Percentiles rank a stretch among this genome's conserved stretches.
Evolutionary conservation across 106 monocot genomes (phyloP).

Genomic region (Posidonia australis): DNA sequence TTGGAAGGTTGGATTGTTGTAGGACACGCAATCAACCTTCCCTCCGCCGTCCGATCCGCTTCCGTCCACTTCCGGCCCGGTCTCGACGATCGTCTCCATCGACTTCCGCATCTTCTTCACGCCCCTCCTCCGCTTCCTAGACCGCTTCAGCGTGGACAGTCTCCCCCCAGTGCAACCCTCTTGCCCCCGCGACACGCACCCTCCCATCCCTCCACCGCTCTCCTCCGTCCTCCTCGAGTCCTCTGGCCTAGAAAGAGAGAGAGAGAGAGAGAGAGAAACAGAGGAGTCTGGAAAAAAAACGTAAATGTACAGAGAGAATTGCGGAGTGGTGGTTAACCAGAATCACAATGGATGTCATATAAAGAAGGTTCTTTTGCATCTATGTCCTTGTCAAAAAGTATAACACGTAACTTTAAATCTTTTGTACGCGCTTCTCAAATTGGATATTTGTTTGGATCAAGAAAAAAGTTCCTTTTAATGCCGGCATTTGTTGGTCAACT

Average conservation of each 20-base stretch:
- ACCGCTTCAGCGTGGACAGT: constrained; percentile 14
- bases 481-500: too few species aligned
- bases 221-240: not conserved
- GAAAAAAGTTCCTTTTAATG: too few species aligned
- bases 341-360: too few species aligned
- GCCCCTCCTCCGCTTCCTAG: constrained; percentile 17
- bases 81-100: constrained; percentile 62
- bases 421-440: too few species aligned
- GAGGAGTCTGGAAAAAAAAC: not conserved
- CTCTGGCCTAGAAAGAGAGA: not conserved
- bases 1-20: constrained; percentile 38
- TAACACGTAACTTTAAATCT: too few species aligned
- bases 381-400: too few species aligned
- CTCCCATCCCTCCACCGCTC: constrained; percentile 38
- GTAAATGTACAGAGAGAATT: too few species aligned
- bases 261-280: not conserved
- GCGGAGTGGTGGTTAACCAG: too few species aligned
- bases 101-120: constrained; percentile 13
- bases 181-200: constrained; percentile 59
- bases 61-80: constrained; percentile 3
- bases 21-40: constrained; percentile 6
- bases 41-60: not conserved
- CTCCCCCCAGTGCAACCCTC: constrained; percentile 36
- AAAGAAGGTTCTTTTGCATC: too few species aligned
- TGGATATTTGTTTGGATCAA: too few species aligned